phyloP scores from a whole-genome alignment of 495 filamentous ascomycete genomes.

The Talaromyces ruber region DNA sequence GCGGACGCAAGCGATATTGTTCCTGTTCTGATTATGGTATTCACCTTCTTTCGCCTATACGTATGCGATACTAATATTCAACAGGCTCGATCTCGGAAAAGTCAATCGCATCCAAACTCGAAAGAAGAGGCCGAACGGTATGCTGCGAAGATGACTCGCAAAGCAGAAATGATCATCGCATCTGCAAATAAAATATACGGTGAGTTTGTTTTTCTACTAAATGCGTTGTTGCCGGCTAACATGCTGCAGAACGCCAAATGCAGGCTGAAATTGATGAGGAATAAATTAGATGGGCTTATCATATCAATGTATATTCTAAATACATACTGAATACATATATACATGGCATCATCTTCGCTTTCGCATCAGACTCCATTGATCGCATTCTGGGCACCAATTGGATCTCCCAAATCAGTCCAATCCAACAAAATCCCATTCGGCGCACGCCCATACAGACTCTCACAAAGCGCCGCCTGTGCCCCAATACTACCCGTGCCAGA shows the following conservation, averaged over 20 bases:
- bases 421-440: constrained; percentile 59
- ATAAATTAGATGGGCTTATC: neutral
- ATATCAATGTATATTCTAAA: neutral
- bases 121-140: constrained; percentile 54
- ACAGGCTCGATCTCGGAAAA: constrained; percentile 55
- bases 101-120: constrained; percentile 47
- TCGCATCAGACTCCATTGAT: constrained; percentile 44
- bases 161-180: constrained; percentile 60
- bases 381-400: constrained; percentile 45
- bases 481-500: constrained; percentile 48
- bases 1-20: constrained; percentile 59
- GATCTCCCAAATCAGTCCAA: constrained; percentile 56
- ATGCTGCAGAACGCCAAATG: constrained; percentile 29
- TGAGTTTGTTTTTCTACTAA: constrained; percentile 25
- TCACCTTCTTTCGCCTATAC: neutral
- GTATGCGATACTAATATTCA: neutral
- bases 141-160: constrained; percentile 52
- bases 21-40: constrained; percentile 60
- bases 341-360: neutral
- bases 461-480: constrained; percentile 44
- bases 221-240: neutral
- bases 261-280: constrained; percentile 35
- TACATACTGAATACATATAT: neutral
- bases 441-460: constrained; percentile 40
- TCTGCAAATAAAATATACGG: constrained; percentile 69